A percentile compares a stretch with the other conserved stretches of the same genome.
Conservation (phyloP, 495 filamentous ascomycete species). For the Astrocystis sublimbata region DNA sequence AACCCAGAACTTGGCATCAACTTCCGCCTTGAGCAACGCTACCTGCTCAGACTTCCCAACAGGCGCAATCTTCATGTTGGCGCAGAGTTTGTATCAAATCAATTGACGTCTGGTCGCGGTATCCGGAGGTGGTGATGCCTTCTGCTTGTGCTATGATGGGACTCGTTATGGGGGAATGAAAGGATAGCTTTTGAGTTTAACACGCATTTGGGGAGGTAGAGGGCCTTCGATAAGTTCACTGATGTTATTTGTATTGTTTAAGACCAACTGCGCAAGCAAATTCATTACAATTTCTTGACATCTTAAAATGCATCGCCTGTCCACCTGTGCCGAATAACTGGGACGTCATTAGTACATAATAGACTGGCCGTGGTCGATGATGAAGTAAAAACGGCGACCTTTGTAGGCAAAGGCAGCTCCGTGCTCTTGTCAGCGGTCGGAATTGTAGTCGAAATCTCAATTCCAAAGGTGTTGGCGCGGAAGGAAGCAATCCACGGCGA, state of each 20-base stretch:
- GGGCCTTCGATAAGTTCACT: neutral
- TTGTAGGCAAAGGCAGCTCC: constrained; percentile 17
- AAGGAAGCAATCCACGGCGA: too few relatives aligned
- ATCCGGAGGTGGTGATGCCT: neutral
- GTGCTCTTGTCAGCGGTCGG: constrained; percentile 16
- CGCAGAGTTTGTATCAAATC: constrained; percentile 10
- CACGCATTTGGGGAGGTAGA: neutral
- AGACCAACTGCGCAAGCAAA: neutral
- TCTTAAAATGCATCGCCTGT: constrained; percentile 19
- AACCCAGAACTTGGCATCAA: constrained; percentile 15
- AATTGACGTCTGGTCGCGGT: constrained; percentile 17
- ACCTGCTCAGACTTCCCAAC: constrained; percentile 11
- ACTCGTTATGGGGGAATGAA: neutral
- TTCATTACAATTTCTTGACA: neutral
- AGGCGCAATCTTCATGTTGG: constrained; percentile 8
- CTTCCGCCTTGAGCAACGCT: neutral
- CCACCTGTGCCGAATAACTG: constrained; percentile 22
- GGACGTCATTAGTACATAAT: constrained; percentile 15
- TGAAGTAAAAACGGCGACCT: constrained; percentile 20
- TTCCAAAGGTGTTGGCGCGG: constrained; percentile 26
- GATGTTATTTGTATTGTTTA: neutral
- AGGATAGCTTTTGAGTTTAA: neutral
- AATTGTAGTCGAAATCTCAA: constrained; percentile 18
- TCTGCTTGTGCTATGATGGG: neutral
- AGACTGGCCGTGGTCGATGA: constrained; percentile 25